phyloP scores from a whole-genome alignment of 2,329 filamentous ascomycete genomes.

The Myriosclerotinia scirpicola region DNA sequence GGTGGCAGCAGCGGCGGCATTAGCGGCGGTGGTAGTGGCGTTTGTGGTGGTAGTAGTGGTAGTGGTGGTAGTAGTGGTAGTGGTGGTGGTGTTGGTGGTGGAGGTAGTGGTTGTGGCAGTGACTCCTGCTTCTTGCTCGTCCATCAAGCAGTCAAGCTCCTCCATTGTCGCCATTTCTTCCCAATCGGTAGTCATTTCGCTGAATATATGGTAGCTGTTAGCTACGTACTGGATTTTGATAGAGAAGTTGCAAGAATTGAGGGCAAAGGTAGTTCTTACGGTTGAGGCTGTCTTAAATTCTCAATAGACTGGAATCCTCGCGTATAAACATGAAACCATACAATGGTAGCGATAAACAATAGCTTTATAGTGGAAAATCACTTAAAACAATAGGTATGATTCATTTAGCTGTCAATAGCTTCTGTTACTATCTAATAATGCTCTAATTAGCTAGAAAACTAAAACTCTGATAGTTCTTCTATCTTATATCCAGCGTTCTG shows the following conservation, averaged over 20 bases:
- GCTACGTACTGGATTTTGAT: neutral
- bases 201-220: neutral
- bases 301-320: neutral
- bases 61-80: neutral
- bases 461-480: neutral
- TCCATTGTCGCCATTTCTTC: neutral
- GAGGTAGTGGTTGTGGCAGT: neutral
- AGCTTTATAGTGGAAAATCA: neutral
- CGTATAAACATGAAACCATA: neutral
- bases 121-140: neutral
- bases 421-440: too few species aligned
- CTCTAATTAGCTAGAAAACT: too few species aligned
- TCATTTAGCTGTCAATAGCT: rapidly evolving
- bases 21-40: neutral
- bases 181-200: neutral
- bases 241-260: neutral
- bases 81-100: rapidly evolving
- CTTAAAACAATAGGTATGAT: too few species aligned
- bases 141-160: neutral
- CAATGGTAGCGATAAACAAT: neutral
- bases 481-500: neutral
- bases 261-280: neutral
- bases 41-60: neutral
- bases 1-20: neutral
- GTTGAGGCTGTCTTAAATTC: neutral